Evolutionary conservation across 768 basidiomycete species (phyloP).

Genomic region (Dictyophora rubrovolvata): DNA sequence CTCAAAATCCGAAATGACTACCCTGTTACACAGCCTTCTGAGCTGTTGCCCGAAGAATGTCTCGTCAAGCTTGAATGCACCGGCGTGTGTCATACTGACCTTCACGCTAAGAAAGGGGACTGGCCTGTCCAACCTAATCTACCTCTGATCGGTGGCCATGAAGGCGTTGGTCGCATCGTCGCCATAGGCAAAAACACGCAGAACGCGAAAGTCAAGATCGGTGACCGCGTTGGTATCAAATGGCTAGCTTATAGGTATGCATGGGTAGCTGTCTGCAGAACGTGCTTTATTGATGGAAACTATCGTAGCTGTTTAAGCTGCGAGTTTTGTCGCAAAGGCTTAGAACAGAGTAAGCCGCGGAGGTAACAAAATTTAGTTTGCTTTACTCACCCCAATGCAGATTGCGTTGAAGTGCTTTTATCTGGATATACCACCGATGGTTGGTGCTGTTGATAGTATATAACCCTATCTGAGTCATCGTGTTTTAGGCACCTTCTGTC

Average conservation of each 20-base stretch:
- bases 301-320: slow-evolving; percentile 52
- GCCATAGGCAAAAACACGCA: slow-evolving; percentile 63
- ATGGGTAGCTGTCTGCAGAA: slow-evolving; percentile 8
- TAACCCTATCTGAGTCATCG: slow-evolving; percentile 13
- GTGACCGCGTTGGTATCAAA: slow-evolving; percentile 78
- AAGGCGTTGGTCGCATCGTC: slow-evolving; percentile 74
- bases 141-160: slow-evolving; percentile 74
- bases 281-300: slow-evolving; percentile 9
- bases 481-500: slow-evolving; percentile 3
- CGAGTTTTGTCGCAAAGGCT: slow-evolving; percentile 66
- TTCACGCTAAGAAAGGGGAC: slow-evolving; percentile 65
- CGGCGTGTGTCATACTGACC: slow-evolving; percentile 82
- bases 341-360: slow-evolving; percentile 52
- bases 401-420: slow-evolving; percentile 47
- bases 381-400: slow-evolving; percentile 20
- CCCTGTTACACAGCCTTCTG: slow-evolving; percentile 44
- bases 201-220: slow-evolving; percentile 54
- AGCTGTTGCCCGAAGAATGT: slow-evolving; percentile 60
- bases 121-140: slow-evolving; percentile 66
- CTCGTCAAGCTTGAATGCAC: slow-evolving; percentile 67
- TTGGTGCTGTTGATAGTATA: slow-evolving; percentile 59
- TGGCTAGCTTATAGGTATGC: slow-evolving; percentile 50
- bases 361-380: neutral
- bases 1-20: slow-evolving; percentile 30
- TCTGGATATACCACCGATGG: slow-evolving; percentile 73